Conservation (phyloP, 2,329 filamentous ascomycete genomes). For the Periconia digitata region DNA sequence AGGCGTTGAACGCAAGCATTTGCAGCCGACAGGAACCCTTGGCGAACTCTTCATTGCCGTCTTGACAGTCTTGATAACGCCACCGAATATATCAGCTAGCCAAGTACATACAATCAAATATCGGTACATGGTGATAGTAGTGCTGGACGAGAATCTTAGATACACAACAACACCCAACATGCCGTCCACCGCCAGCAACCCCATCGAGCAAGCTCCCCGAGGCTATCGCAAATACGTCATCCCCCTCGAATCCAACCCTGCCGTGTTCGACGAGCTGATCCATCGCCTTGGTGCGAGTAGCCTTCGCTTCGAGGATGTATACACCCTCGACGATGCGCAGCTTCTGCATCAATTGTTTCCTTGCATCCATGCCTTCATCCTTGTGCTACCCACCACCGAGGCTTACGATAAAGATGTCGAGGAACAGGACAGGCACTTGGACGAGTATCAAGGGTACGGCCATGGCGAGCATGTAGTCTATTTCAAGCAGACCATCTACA, state of each 20-base stretch:
- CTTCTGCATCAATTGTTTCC: constrained; percentile 82
- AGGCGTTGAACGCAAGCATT: neutral
- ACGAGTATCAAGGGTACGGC: constrained; percentile 66
- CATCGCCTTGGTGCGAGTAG: constrained; percentile 72
- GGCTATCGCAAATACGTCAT: constrained; percentile 29
- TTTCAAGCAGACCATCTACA: constrained; percentile 93
- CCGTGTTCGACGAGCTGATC: constrained; percentile 81
- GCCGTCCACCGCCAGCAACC: neutral
- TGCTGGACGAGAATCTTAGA: too few relatives aligned
- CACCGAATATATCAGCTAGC: neutral
- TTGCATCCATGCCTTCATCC: constrained; percentile 81
- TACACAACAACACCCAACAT: neutral
- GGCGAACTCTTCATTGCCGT: neutral
- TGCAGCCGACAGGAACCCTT: neutral
- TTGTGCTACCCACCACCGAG: constrained; percentile 81
- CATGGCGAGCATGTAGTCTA: constrained; percentile 73
- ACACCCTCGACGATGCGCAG: constrained; percentile 78
- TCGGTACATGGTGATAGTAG: too few relatives aligned
- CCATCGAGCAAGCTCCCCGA: neutral
- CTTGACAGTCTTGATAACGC: neutral
- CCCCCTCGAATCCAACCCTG: constrained; percentile 70
- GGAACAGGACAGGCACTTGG: constrained; percentile 52
- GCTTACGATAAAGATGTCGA: constrained; percentile 76
- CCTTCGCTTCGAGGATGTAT: constrained; percentile 84
- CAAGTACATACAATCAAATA: too few relatives aligned